These are phyloP conservation scores for Elongisporangium undulatum DNA, from an alignment of 352 stramenopile genomes.

Conservation along the genomic window DNA sequence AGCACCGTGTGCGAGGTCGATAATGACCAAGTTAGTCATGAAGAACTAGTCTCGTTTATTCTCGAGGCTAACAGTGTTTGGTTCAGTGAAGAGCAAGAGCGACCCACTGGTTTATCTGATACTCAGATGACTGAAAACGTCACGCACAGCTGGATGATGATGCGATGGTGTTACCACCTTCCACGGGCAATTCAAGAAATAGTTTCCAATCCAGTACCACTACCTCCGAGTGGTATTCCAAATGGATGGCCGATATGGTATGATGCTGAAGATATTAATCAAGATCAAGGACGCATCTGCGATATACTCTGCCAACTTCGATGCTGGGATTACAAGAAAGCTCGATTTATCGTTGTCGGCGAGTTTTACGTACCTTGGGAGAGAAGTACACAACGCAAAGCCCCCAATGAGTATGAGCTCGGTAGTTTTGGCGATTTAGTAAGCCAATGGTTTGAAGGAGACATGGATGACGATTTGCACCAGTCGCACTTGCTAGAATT, in stretches of 20 bases:
- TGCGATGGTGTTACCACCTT: slow-evolving; percentile 80
- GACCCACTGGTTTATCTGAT: not conserved
- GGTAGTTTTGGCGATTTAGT: slow-evolving; percentile 69
- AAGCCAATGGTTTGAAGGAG: slow-evolving; percentile 68
- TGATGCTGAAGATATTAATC: slow-evolving; percentile 25
- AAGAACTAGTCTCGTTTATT: slow-evolving; percentile 39
- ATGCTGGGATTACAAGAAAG: slow-evolving; percentile 54
- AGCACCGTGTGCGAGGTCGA: slow-evolving; percentile 21
- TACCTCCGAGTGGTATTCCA: slow-evolving; percentile 52
- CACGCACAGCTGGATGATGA: slow-evolving; percentile 69
- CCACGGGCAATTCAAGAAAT: slow-evolving; percentile 52
- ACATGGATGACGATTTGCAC: slow-evolving; percentile 44
- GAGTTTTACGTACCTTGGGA: slow-evolving; percentile 83
- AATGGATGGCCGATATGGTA: slow-evolving; percentile 60
- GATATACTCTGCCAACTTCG: slow-evolving; percentile 74
- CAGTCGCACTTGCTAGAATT: slow-evolving; percentile 38
- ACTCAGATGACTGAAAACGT: slow-evolving; percentile 20
- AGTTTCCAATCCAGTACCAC: slow-evolving; percentile 45
- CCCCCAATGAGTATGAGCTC: slow-evolving; percentile 24
- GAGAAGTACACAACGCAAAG: slow-evolving; percentile 3
- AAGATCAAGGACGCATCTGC: slow-evolving; percentile 29
- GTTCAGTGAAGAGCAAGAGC: slow-evolving; percentile 17
- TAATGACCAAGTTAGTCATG: slow-evolving; percentile 12
- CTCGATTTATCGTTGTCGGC: slow-evolving; percentile 41
- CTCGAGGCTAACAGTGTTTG: slow-evolving; percentile 57